Conservation (phyloP, 257 asterid species). For the Capsicum pubescens region DNA sequence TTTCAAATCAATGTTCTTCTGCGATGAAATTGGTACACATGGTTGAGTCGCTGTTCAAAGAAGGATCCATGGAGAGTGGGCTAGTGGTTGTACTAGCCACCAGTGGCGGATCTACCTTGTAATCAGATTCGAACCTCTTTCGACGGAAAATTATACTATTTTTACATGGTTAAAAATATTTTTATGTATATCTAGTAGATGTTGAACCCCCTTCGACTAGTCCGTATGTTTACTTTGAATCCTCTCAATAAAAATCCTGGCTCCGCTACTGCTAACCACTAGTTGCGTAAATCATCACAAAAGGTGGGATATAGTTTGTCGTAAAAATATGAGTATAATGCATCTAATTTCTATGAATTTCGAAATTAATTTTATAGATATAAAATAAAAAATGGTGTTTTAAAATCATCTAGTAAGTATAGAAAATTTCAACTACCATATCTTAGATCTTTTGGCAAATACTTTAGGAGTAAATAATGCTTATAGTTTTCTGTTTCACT, state of each 20-base stretch:
- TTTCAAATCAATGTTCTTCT: neutral
- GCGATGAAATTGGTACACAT: constrained; percentile 6
- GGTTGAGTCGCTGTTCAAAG: neutral
- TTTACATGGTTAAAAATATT: too few species aligned
- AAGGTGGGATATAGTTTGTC: neutral
- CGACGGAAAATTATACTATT: too few species aligned
- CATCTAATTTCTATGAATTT: neutral
- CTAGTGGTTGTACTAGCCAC: neutral
- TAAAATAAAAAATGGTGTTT: neutral
- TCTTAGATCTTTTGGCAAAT: too few species aligned
- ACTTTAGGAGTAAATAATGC: too few species aligned
- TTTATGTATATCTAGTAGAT: too few species aligned
- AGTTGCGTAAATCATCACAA: neutral
- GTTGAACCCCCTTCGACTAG: too few species aligned
- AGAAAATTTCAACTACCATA: neutral
- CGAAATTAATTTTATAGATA: neutral
- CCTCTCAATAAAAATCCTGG: too few species aligned
- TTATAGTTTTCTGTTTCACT: too few species aligned
- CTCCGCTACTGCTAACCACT: too few species aligned
- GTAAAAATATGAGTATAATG: neutral
- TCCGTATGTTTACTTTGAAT: too few species aligned
- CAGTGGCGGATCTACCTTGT: too few species aligned
- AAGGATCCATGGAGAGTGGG: constrained; percentile 5
- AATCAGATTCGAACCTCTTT: too few species aligned
- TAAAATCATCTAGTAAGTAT: neutral